phyloP scores from a whole-genome alignment of 495 filamentous ascomycete genomes.

The Saxophila tyrrhenica region DNA sequence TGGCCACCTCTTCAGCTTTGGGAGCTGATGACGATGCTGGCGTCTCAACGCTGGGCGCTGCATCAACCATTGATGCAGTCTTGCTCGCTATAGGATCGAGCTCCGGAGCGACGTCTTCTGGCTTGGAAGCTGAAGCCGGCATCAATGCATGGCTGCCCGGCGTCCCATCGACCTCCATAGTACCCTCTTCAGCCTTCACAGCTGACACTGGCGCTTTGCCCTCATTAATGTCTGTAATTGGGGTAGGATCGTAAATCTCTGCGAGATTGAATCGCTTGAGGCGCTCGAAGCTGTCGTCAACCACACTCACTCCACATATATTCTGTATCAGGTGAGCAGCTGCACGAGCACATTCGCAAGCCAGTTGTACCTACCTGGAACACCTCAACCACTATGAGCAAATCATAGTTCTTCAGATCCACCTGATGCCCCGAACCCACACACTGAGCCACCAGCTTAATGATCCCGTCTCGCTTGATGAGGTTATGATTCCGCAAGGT shows the following conservation, averaged over 20 bases:
- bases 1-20: background rate
- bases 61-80: too few relatives aligned
- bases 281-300: conserved; percentile 55
- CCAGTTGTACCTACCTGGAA: conserved; percentile 52
- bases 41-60: too few relatives aligned
- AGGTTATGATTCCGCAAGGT: conserved; percentile 66
- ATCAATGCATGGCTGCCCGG: too few relatives aligned
- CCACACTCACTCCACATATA: conserved; percentile 67
- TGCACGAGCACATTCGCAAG: background rate
- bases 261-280: conserved; percentile 63
- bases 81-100: too few relatives aligned
- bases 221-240: background rate
- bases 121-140: too few relatives aligned
- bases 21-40: background rate
- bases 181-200: background rate
- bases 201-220: background rate
- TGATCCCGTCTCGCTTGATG: conserved; percentile 62
- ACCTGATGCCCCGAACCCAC: conserved; percentile 66
- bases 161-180: too few relatives aligned
- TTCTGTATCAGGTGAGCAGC: conserved; percentile 38
- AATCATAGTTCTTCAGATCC: conserved; percentile 68
- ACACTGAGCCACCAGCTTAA: conserved; percentile 61
- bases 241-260: conserved; percentile 47
- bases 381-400: conserved; percentile 77
- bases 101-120: too few relatives aligned